Evolutionary conservation across 2,329 filamentous ascomycete genomes (phyloP).

Genomic region (Huntiella omanensis): DNA sequence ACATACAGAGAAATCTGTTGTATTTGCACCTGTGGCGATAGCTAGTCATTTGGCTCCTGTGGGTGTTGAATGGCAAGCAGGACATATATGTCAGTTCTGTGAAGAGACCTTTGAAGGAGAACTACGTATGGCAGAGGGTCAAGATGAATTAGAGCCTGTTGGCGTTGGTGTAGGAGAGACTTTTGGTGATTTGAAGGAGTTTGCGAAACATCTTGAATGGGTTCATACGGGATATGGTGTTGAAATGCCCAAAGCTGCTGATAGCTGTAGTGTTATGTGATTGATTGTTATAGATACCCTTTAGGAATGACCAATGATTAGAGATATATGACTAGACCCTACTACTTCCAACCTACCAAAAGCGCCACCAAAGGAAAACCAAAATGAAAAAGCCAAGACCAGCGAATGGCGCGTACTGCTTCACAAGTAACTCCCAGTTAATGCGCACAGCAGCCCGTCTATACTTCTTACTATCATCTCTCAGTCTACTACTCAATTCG

Average conservation of each 20-base stretch:
- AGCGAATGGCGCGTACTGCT: slow-evolving; percentile 89
- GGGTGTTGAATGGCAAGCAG: slow-evolving; percentile 31
- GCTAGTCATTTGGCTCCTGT: slow-evolving; percentile 36
- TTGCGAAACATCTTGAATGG: slow-evolving; percentile 39
- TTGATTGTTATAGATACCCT: slow-evolving; percentile 1
- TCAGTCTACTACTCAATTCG: slow-evolving; percentile 68
- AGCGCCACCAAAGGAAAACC: slow-evolving; percentile 79
- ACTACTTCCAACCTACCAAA: slow-evolving; percentile 40
- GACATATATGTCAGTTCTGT: slow-evolving; percentile 36
- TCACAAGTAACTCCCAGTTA: slow-evolving; percentile 91
- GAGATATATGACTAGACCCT: background rate
- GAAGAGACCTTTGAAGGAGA: slow-evolving; percentile 29
- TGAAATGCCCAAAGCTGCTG: slow-evolving; percentile 16
- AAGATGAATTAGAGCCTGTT: slow-evolving; percentile 32
- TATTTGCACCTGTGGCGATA: slow-evolving; percentile 38
- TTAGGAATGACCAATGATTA: background rate
- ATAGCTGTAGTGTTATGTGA: slow-evolving; percentile 30
- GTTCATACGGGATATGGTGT: slow-evolving; percentile 22
- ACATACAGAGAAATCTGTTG: slow-evolving; percentile 28
- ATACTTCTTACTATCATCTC: slow-evolving; percentile 92
- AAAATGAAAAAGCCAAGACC: slow-evolving; percentile 66
- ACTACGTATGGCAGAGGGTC: slow-evolving; percentile 23
- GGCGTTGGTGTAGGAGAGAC: slow-evolving; percentile 28
- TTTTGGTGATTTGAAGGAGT: slow-evolving; percentile 28
- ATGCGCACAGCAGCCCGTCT: slow-evolving; percentile 80